A percentile compares a stretch with the other conserved stretches of the same genome.
Evolutionary conservation across 768 basidiomycete species (phyloP).

Genomic region (Pluteus cervinus): DNA sequence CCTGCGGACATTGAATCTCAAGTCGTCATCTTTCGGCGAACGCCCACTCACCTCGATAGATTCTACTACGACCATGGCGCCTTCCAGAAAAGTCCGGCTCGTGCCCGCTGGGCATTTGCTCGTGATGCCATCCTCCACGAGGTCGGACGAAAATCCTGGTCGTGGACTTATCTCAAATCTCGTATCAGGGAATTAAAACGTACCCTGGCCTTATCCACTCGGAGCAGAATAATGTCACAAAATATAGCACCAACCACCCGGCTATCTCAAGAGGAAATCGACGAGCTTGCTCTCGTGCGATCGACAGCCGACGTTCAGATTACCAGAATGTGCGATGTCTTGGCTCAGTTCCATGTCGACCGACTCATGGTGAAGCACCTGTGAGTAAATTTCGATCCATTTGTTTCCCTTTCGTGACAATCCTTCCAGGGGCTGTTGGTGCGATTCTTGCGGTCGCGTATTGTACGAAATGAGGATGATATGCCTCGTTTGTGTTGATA

Average conservation of each 20-base stretch:
- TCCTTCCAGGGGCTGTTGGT: too few relatives aligned
- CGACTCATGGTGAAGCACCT: too few relatives aligned
- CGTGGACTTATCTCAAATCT: neutral
- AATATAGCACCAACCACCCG: too few relatives aligned
- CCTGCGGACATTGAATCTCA: too few relatives aligned
- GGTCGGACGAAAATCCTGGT: constrained; percentile 4
- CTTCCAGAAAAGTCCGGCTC: constrained; percentile 1
- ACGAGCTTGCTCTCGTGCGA: neutral
- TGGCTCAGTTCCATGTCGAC: neutral
- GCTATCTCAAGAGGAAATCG: neutral
- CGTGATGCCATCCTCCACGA: constrained; percentile 5
- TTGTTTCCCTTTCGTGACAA: too few relatives aligned
- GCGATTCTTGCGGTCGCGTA: too few relatives aligned
- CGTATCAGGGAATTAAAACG: neutral
- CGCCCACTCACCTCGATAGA: neutral
- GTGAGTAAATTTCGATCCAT: too few relatives aligned
- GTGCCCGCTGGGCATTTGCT: constrained; percentile 11
- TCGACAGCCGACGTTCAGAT: neutral
- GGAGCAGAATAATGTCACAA: too few relatives aligned
- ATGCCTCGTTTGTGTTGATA: too few relatives aligned
- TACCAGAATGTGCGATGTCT: neutral
- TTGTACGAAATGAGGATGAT: too few relatives aligned
- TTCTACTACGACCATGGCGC: neutral
- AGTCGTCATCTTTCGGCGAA: neutral
- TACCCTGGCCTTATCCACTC: constrained; percentile 1